Conservation (phyloP, 139 green algal species). For the Volvox reticuliferus region DNA sequence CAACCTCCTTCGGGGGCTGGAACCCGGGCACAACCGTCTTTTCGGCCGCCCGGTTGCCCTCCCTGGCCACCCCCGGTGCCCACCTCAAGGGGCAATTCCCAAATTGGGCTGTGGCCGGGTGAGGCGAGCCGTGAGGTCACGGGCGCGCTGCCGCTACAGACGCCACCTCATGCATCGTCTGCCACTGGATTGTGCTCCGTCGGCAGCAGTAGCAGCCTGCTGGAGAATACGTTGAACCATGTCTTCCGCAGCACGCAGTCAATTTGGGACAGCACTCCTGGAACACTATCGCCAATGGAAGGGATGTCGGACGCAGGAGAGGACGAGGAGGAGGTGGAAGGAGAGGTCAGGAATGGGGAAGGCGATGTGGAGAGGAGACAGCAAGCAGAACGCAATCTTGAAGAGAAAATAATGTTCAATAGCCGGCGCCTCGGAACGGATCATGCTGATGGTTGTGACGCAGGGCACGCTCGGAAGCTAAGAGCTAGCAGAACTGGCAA, state of each 20-base stretch:
- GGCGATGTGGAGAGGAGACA: too few species aligned
- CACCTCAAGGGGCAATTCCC: not conserved
- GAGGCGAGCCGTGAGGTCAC: not conserved
- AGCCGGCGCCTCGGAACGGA: too few species aligned
- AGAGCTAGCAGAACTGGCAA: too few species aligned
- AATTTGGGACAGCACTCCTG: constrained; percentile 6
- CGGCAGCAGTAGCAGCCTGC: constrained; percentile 3
- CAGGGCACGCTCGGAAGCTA: not conserved
- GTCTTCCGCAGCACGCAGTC: constrained; percentile 1
- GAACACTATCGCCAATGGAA: constrained; percentile 4
- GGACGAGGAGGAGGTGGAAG: not conserved
- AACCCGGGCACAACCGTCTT: not conserved
- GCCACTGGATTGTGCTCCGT: not conserved
- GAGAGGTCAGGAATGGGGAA: too few species aligned
- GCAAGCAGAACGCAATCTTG: too few species aligned
- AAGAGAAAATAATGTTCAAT: too few species aligned
- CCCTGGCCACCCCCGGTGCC: not conserved
- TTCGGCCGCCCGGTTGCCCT: not conserved
- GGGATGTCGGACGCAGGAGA: not conserved
- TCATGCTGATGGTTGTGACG: too few species aligned
- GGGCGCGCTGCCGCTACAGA: not conserved
- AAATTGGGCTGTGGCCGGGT: not conserved
- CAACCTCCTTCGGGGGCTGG: too few species aligned
- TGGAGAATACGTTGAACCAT: not conserved
- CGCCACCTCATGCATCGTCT: not conserved